Evolutionary conservation across 345 rosid species (phyloP).

Genomic region (Populus alba): DNA sequence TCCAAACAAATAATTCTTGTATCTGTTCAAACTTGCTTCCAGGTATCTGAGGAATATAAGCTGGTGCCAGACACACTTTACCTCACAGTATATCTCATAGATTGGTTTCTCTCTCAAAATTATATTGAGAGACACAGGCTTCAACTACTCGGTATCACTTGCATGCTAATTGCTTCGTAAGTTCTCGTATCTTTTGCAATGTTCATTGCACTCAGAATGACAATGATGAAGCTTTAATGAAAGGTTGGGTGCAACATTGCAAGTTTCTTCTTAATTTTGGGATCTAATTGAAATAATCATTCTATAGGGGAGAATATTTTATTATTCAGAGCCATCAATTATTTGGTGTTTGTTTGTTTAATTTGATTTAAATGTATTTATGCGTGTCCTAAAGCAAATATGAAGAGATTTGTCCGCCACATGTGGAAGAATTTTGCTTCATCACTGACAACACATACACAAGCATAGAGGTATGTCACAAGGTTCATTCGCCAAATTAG

Average conservation of each 20-base stretch:
- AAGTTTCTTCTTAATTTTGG: neutral
- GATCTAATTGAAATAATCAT: neutral
- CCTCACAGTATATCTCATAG: slow-evolving; percentile 78
- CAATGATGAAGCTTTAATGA: neutral
- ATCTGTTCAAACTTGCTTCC: slow-evolving; percentile 25
- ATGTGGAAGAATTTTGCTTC: slow-evolving; percentile 83
- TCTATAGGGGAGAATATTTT: neutral
- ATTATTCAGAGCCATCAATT: neutral
- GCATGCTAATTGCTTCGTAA: slow-evolving; percentile 96
- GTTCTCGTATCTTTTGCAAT: slow-evolving; percentile 26
- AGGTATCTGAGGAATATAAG: slow-evolving; percentile 94
- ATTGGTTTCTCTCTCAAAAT: slow-evolving; percentile 68
- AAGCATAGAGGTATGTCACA: slow-evolving; percentile 55
- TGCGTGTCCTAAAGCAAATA: slow-evolving; percentile 55
- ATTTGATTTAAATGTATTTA: slow-evolving; percentile 10
- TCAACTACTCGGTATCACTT: slow-evolving; percentile 93
- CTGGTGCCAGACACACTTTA: slow-evolving; percentile 84
- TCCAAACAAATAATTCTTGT: neutral
- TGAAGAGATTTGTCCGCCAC: slow-evolving; percentile 85
- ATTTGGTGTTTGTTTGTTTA: neutral
- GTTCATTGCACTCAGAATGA: slow-evolving; percentile 4
- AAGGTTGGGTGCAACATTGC: neutral
- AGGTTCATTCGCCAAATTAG: neutral
- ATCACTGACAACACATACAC: slow-evolving; percentile 87
- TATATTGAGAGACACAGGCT: slow-evolving; percentile 67